Evolutionary conservation across 148 eudicot genomes (phyloP), one percentile per base, ranked within the genome.

Genomic region (Rhododendron henanense): DNA sequence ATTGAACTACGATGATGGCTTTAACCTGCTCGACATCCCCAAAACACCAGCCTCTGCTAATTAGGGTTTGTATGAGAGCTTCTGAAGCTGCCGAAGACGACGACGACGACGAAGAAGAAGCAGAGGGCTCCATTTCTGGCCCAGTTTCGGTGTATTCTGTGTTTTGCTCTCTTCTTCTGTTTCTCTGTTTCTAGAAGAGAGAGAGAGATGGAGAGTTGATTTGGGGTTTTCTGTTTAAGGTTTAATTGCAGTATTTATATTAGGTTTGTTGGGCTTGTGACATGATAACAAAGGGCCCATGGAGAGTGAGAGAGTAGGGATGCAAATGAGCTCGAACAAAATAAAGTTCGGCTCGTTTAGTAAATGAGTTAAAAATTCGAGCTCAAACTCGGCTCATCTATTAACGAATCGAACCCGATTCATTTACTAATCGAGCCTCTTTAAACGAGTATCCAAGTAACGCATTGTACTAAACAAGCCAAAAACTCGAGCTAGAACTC

Each of bases 11-110:
- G 86, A 93, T 89, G 33, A 93, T 50, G 81, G 92, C 85, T 87
- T 87, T 90, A 19, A 94, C 91, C 50, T 90, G 88, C 37, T 90
- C 88, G 53, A 88, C 14, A 82, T 93, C 94, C 10, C 69, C 59
- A 75, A 96, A 91, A 65, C 89, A 91, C 98, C 98, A 96, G 1
- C 98, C 98, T 85, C 91, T 88, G 81, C 31, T 86, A 8, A 75
- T 87, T 61, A 95, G 89, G 55, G 91, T 23, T 88, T 90, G 81
- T 21, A 94, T 82, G 10, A 92, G 84, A 83, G 75, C 44, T 67
- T 92, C 97, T 37, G 90, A 78, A 25, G 69, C 86, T 79, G 87
- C 61, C 37, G 69, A 81, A 0, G 81, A 74, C 3, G 69, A 61
- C 3, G 69, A 19, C 2, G 71, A 23, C 10, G 28, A 63, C 6